Evolutionary conservation across 108 stramenopile species (phyloP).

Genomic region (Cyclostephanos tholiformis): DNA sequence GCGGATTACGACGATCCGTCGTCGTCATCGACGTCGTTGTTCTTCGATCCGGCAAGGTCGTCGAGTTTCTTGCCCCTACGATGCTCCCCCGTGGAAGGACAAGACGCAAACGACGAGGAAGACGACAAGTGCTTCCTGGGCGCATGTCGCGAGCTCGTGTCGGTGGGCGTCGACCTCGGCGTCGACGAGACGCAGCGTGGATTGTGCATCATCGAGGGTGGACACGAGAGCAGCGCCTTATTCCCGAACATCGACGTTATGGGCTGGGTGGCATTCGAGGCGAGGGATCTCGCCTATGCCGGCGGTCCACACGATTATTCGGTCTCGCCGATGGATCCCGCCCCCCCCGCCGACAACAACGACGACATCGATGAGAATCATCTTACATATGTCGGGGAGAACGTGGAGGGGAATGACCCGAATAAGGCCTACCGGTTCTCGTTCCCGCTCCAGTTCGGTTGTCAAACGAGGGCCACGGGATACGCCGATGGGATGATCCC

Average conservation of each 20-base stretch:
- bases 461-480: conserved; percentile 73
- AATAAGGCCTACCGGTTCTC: conserved; percentile 10
- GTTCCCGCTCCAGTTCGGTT: conserved; percentile 89
- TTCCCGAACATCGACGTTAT: conserved; percentile 6
- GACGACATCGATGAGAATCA: conserved; percentile 38
- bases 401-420: conserved; percentile 4
- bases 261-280: conserved; percentile 43
- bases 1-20: conserved; percentile 66
- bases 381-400: conserved; percentile 3
- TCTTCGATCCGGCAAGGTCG: background rate
- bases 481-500: conserved; percentile 89
- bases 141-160: background rate
- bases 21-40: conserved; percentile 46
- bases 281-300: conserved; percentile 38
- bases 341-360: conserved; percentile 3
- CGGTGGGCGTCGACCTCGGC: no score
- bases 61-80: conserved; percentile 29
- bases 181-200: background rate
- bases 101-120: background rate
- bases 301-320: conserved; percentile 23
- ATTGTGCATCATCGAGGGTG: conserved; percentile 21
- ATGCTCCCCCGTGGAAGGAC: conserved; percentile 30
- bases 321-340: no score
- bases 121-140: background rate
- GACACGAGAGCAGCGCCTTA: conserved; percentile 31